A percentile compares a stretch with the other conserved stretches of the same genome.
Evolutionary conservation across 352 stramenopile genomes (phyloP).

Genomic region (Globisporangium middletonii): DNA sequence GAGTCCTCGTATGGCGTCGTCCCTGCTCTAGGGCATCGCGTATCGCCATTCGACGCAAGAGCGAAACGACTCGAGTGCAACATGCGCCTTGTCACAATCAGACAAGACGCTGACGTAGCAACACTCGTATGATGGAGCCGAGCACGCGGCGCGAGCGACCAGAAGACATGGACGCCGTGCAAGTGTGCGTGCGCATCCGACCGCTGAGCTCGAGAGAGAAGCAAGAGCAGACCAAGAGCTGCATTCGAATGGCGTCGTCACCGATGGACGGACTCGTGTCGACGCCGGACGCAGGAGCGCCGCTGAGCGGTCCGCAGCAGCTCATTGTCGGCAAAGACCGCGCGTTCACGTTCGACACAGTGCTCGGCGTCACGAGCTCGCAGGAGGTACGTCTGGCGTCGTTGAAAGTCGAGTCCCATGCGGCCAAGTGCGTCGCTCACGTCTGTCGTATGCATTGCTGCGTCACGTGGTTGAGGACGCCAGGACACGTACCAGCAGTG

Average conservation of each 20-base stretch:
- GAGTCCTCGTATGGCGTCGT: too few relatives aligned
- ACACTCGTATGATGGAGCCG: background rate
- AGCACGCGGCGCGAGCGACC: conserved; percentile 15
- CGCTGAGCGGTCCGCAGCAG: conserved; percentile 33
- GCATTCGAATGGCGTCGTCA: conserved; percentile 52
- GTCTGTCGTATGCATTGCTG: background rate
- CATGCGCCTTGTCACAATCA: too few relatives aligned
- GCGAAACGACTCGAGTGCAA: too few relatives aligned
- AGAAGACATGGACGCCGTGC: conserved; percentile 51
- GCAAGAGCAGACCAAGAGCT: conserved; percentile 69
- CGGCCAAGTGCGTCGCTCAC: background rate
- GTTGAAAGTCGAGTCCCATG: too few relatives aligned
- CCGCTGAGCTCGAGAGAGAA: conserved; percentile 61
- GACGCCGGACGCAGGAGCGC: conserved; percentile 4
- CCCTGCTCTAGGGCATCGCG: too few relatives aligned
- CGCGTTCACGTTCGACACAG: conserved; percentile 88
- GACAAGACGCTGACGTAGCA: background rate
- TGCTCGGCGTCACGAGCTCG: conserved; percentile 65
- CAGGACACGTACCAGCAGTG: conserved; percentile 67
- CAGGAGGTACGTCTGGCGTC: conserved; percentile 38
- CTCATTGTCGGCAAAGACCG: conserved; percentile 80
- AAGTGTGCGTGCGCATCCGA: conserved; percentile 73
- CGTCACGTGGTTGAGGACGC: too few relatives aligned
- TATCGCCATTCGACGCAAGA: too few relatives aligned
- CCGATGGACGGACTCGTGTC: conserved; percentile 30